A percentile compares a stretch with the other conserved stretches of the same genome.
phyloP scores from a whole-genome alignment of 495 filamentous ascomycete species.

The Platismatia glauca region DNA sequence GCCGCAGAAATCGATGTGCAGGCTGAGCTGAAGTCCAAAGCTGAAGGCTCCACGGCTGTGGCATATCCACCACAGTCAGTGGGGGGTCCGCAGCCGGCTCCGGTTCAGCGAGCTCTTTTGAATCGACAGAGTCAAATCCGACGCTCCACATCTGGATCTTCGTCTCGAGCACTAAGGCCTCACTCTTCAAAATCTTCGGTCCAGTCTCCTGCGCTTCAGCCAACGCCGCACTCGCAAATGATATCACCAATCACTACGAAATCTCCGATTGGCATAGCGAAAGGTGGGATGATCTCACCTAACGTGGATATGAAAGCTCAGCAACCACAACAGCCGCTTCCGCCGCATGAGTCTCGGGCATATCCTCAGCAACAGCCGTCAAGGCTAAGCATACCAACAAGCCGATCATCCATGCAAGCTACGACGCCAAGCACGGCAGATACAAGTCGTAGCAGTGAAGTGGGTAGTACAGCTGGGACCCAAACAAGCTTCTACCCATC shows the following conservation, averaged over 20 bases:
- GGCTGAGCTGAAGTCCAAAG: conserved; percentile 84
- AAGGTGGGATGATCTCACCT: conserved; percentile 60
- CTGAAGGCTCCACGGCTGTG: conserved; percentile 60
- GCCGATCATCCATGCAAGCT: conserved; percentile 16
- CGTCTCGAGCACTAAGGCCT: conserved; percentile 33
- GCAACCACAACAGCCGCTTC: conserved; percentile 41
- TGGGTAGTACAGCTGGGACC: conserved; percentile 26
- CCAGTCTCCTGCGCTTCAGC: conserved; percentile 47
- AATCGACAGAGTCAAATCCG: conserved; percentile 61
- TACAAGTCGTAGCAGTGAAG: conserved; percentile 19
- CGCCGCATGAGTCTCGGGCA: conserved; percentile 29
- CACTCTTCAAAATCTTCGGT: conserved; percentile 27
- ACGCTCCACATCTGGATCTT: conserved; percentile 58
- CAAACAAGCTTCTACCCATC: conserved; percentile 66
- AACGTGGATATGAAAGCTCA: conserved; percentile 51
- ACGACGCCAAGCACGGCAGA: conserved; percentile 20
- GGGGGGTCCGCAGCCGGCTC: conserved; percentile 51
- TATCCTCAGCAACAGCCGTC: conserved; percentile 25
- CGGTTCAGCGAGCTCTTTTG: conserved; percentile 63
- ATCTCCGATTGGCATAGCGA: conserved; percentile 60
- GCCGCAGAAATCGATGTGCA: conserved; percentile 86
- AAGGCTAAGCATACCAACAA: conserved; percentile 23
- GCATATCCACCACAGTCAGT: conserved; percentile 50
- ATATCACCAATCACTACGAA: conserved; percentile 65
- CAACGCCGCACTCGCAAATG: conserved; percentile 73